These are phyloP conservation scores for Rhodamnia rubescens DNA, from an alignment of 345 rosid genomes.

Conservation along the genomic window DNA sequence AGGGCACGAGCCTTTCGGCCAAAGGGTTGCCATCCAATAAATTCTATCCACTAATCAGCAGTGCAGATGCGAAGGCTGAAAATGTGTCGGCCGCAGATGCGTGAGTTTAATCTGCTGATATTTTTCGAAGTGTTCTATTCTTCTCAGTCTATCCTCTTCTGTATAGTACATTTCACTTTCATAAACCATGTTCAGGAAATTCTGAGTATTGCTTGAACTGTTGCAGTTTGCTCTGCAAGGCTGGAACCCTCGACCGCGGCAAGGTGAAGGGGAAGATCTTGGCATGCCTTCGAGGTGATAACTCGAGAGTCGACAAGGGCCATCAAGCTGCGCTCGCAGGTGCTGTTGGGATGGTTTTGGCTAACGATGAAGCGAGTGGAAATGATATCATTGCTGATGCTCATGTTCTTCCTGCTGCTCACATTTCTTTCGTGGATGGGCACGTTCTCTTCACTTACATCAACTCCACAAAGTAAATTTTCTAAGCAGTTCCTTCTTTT, in stretches of 20 bases:
- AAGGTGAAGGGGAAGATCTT: slow-evolving; percentile 24
- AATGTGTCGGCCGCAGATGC: slow-evolving; percentile 6
- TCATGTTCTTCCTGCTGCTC: slow-evolving; percentile 58
- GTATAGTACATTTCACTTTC: neutral
- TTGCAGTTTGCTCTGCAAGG: slow-evolving; percentile 15
- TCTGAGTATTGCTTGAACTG: neutral
- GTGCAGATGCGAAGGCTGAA: slow-evolving; percentile 13
- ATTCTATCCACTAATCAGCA: slow-evolving; percentile 26
- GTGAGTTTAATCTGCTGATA: neutral
- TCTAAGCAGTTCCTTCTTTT: neutral
- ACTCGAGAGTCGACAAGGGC: slow-evolving; percentile 6
- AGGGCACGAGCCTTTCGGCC: slow-evolving; percentile 31
- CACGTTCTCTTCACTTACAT: slow-evolving; percentile 28
- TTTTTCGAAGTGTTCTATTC: neutral
- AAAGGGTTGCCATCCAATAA: slow-evolving; percentile 8
- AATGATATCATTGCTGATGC: slow-evolving; percentile 27
- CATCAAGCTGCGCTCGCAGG: slow-evolving; percentile 2
- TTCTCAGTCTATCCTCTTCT: neutral
- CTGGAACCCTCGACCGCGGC: slow-evolving; percentile 4
- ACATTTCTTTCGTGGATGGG: slow-evolving; percentile 42
- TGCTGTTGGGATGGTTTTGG: slow-evolving; percentile 24
- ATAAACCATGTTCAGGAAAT: neutral
- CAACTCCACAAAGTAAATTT: slow-evolving; percentile 19
- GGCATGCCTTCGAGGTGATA: slow-evolving; percentile 15
- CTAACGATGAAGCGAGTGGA: slow-evolving; percentile 5